Evolutionary conservation across 352 stramenopile genomes (phyloP).

Genomic region (Phytophthora megakarya): DNA sequence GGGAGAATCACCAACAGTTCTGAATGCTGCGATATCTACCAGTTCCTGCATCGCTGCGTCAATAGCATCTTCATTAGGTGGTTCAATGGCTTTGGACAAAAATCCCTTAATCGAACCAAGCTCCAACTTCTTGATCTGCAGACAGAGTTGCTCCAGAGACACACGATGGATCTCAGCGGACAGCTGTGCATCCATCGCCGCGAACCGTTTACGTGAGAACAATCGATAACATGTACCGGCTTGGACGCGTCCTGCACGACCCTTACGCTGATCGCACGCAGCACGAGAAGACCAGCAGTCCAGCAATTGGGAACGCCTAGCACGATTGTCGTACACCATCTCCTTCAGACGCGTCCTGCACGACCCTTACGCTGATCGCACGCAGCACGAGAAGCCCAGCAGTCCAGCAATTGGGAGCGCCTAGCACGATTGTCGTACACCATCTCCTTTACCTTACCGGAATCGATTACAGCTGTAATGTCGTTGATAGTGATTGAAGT

Average conservation of each 20-base stretch:
- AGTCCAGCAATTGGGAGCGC: constrained; percentile 80
- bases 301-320: constrained; percentile 74
- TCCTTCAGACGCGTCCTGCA: too few species aligned
- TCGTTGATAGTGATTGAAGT: constrained; percentile 91
- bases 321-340: constrained; percentile 84
- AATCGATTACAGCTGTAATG: constrained; percentile 87
- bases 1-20: constrained; percentile 30
- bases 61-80: constrained; percentile 90
- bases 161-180: constrained; percentile 89
- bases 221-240: constrained; percentile 80
- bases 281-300: constrained; percentile 85
- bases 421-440: constrained; percentile 76
- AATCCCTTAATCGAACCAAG: constrained; percentile 79
- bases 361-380: constrained; percentile 86
- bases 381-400: constrained; percentile 79
- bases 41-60: constrained; percentile 92
- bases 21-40: constrained; percentile 89
- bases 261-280: constrained; percentile 83
- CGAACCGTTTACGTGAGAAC: constrained; percentile 70
- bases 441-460: constrained; percentile 89
- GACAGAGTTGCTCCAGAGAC: constrained; percentile 83
- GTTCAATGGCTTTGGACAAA: constrained; percentile 89
- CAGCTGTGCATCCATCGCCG: constrained; percentile 69
- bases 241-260: constrained; percentile 80
- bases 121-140: constrained; percentile 87